These are phyloP conservation scores for Volutella citrinella DNA, from an alignment of 2,329 filamentous ascomycete species.

Conservation along the genomic window DNA sequence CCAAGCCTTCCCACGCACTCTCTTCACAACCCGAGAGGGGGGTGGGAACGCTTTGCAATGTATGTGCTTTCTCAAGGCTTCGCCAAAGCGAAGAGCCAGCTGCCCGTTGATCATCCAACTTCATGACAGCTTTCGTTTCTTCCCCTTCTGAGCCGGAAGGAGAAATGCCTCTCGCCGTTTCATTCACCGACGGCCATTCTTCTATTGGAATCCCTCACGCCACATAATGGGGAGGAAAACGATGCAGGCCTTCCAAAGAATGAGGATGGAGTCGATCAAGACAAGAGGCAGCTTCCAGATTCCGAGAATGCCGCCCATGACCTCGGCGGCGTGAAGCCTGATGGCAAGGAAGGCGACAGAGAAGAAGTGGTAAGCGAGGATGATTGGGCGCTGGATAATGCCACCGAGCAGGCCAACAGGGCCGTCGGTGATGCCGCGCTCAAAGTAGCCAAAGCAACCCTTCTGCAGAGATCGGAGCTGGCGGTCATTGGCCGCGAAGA, in stretches of 20 bases:
- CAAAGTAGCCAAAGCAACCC: constrained; percentile 93
- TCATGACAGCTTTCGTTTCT: constrained; percentile 5
- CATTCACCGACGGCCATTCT: too few relatives aligned
- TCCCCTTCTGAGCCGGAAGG: constrained; percentile 2
- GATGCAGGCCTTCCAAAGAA: constrained; percentile 76
- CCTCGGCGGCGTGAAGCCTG: constrained; percentile 54
- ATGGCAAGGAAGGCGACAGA: constrained; percentile 85
- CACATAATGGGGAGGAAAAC: constrained; percentile 83
- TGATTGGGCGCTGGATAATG: constrained; percentile 70
- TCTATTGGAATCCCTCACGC: constrained; percentile 49
- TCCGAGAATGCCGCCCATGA: constrained; percentile 36
- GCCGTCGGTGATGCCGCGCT: constrained; percentile 69
- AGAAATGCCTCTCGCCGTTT: too few relatives aligned
- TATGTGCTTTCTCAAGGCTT: too few relatives aligned
- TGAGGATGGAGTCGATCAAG: constrained; percentile 61
- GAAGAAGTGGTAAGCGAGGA: constrained; percentile 93
- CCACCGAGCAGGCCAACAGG: constrained; percentile 81
- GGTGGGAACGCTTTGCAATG: too few relatives aligned
- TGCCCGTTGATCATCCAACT: too few relatives aligned
- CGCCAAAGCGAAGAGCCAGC: too few relatives aligned
- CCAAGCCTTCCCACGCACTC: too few relatives aligned
- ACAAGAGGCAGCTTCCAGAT: constrained; percentile 54
- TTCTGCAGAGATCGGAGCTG: constrained; percentile 77
- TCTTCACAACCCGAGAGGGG: too few relatives aligned
- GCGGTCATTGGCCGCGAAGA: constrained; percentile 82